Evolutionary conservation across 73 alveolate genomes (phyloP).

Genomic region (Paramecium sexaurelia): DNA sequence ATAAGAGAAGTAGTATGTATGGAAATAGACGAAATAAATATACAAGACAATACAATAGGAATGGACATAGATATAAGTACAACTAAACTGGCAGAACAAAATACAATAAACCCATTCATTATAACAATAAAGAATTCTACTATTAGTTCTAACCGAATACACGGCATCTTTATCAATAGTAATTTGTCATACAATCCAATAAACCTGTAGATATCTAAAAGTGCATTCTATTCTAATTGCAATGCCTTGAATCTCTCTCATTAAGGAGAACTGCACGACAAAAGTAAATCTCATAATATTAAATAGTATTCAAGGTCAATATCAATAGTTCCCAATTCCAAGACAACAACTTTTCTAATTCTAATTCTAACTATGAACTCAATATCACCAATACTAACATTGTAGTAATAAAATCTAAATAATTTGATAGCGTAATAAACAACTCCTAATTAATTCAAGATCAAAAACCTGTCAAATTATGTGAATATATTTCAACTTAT

Average conservation of each 20-base stretch:
- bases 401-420: not conserved
- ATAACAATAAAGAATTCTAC: not conserved
- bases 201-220: not conserved
- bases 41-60: not conserved
- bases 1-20: not conserved
- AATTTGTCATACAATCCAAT: not conserved
- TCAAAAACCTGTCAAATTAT: not conserved
- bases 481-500: constrained; percentile 3
- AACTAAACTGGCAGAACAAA: not conserved
- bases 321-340: not conserved
- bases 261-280: not conserved
- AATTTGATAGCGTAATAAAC: not conserved
- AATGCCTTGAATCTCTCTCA: constrained; percentile 1
- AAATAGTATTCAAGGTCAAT: not conserved
- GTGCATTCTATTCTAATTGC: not conserved
- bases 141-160: not conserved
- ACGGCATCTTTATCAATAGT: not conserved
- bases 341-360: not conserved
- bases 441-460: not conserved
- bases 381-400: not conserved
- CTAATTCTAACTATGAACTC: not conserved
- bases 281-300: not conserved
- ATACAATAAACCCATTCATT: not conserved
- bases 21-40: not conserved
- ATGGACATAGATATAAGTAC: not conserved